Evolutionary conservation across 441 rosid species (phyloP), one percentile per base, ranked within the genome.

Genomic region (Bocquillonia castaneifolia): DNA sequence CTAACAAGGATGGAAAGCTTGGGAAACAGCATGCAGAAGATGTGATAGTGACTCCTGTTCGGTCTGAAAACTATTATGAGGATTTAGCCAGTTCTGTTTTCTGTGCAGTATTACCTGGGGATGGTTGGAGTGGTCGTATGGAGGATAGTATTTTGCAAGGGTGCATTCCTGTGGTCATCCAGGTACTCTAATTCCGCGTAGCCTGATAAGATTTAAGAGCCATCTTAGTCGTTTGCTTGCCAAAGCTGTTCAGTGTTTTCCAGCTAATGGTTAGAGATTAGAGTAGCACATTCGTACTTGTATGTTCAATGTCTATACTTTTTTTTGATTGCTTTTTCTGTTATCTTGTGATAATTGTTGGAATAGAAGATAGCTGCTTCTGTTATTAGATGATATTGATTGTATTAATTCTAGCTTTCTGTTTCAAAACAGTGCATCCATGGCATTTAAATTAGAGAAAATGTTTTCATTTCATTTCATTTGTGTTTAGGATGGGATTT

Each of bases 101-200:
- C 72, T 91, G 99, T 65, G 99, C 96, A 37, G 99, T 83, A 14
- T 73, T 93, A 69, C 99, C 99, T 63, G 99, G 99, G 76, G 99
- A 93, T 83, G 99, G 99, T 64, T 93, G 97, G 99, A 93, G 99
- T 83, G 97, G 99, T 63, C 93, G 97, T n/a, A 88, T 91, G 96
- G 99, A 93, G 87, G 99, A 91, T 77, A 91, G 99, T 65, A 61
- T 91, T 78, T 77, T 91, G 81, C 99, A 93, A 73, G 99, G 99
- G 44, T 91, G 99, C 80, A 88, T 93, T 72, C 97, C 99, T 29
- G 97, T 93, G 55, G 77, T 88, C 78, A 88, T 93, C 82, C 97
- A 93, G 97, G 98, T 91, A 87, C 10, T 10, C 10, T 40, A n/a
- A 14, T 64, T 63, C 57, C 45, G 56, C 26, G 10, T 48, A 47